Evolutionary conservation across 2,329 filamentous ascomycete genomes (phyloP), one percentile per base, ranked within the genome.

Genomic region (Sporothrix mexicana): DNA sequence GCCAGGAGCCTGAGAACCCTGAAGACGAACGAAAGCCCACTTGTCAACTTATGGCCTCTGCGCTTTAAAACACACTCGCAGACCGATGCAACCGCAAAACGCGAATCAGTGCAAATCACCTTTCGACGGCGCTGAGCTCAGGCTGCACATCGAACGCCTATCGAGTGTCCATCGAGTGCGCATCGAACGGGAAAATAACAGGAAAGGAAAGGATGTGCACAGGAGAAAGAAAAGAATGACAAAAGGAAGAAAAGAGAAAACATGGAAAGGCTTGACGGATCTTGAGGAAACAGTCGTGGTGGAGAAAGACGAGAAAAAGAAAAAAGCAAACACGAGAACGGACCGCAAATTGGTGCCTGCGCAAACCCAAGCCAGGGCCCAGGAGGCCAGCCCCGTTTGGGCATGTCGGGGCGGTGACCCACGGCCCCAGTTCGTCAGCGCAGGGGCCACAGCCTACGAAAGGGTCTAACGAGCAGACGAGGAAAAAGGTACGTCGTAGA

Each of bases 161-260:
- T 36, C 30, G 30, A 36, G 30, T 36, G 30, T 36, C 30, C 30
- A 36, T 53, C 13, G 47, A 17, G 13, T 51, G 47, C 47, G 13
- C 15, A 17, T 55, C 59, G 61, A 66, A 66, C 61, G 61, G 59
- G 41, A 66, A 47, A 47, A 70, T 17, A 57, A 70, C 68, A 61
- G 53, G 68, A 70, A 43, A n/a, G 68, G 68, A 61, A 43, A 70
- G 68, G 68, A 70, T 53, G n/a, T 36, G 51, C 49, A 70, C 13
- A 51, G 30, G 6, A 20, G 55, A 20, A 30, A 8, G 15, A 57
- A 57, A 71, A 23, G 13, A 36, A 23, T 2, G 30, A 36, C n/a
- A 57, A 62, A 36, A 23, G 12, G 17, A 64, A 66, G 20, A 66
- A 17, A 43, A 59, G 3, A 70, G n/a, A 43, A 36, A 66, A 64